These are phyloP conservation scores for Gleditsia sinensis DNA, from an alignment of 306 rosid genomes.

Conservation along the genomic window DNA sequence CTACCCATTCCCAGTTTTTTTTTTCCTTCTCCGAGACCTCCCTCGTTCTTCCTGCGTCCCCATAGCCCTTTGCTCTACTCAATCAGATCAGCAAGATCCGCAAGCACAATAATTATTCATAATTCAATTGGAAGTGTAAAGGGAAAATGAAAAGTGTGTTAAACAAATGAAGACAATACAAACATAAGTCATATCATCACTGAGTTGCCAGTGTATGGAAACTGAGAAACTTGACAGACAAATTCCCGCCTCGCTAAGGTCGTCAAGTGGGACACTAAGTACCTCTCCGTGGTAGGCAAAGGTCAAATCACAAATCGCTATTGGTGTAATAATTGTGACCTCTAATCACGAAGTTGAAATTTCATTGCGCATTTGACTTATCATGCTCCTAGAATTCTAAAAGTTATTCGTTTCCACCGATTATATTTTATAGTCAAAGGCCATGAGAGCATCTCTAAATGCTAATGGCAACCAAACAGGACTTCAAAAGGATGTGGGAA, in stretches of 20 bases:
- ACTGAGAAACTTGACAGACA: background rate
- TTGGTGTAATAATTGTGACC: too few relatives aligned
- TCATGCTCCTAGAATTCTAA: background rate
- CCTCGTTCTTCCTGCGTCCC: background rate
- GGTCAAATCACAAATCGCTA: slow-evolving; percentile 24
- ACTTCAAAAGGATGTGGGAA: background rate
- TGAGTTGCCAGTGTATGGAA: background rate
- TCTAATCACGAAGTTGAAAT: background rate
- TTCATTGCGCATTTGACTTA: background rate
- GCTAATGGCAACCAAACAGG: background rate
- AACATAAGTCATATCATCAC: background rate
- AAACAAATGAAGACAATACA: background rate
- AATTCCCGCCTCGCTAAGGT: background rate
- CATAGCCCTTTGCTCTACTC: background rate
- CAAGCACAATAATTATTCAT: background rate
- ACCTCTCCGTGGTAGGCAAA: background rate
- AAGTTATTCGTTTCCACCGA: background rate
- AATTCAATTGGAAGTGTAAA: background rate
- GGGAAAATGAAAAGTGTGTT: background rate
- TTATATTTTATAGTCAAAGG: background rate
- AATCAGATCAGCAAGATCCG: background rate
- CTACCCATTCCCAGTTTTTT: background rate
- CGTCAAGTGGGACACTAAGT: background rate
- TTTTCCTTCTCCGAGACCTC: background rate
- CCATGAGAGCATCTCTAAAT: background rate